Evolutionary conservation across 2,329 filamentous ascomycete genomes (phyloP).

Genomic region (Neonectria ditissima): DNA sequence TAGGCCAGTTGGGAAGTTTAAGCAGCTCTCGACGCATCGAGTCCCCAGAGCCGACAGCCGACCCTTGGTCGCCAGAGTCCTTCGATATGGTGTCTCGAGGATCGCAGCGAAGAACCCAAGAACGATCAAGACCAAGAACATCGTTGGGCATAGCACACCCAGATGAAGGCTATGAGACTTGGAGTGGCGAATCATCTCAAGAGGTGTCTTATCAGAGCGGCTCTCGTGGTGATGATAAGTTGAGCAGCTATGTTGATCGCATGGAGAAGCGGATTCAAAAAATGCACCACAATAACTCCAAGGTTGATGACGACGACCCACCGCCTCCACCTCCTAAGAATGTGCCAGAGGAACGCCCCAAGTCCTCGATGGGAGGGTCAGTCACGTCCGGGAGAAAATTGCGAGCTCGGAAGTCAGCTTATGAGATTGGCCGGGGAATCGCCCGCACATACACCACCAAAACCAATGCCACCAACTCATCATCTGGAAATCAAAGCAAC

Average conservation of each 20-base stretch:
- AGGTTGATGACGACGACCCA: slow-evolving; percentile 59
- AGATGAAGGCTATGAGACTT: slow-evolving; percentile 72
- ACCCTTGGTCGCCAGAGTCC: slow-evolving; percentile 92
- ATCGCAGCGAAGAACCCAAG: slow-evolving; percentile 43
- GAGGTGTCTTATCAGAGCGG: slow-evolving; percentile 57
- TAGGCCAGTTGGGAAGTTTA: slow-evolving; percentile 77
- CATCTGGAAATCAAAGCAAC: slow-evolving; percentile 76
- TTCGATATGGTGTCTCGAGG: slow-evolving; percentile 69
- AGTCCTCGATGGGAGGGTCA: slow-evolving; percentile 66
- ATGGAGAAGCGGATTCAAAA: slow-evolving; percentile 87
- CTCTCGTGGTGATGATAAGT: slow-evolving; percentile 65
- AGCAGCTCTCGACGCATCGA: slow-evolving; percentile 67
- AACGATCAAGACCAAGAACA: slow-evolving; percentile 69
- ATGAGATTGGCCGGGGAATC: slow-evolving; percentile 78
- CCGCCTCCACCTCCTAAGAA: slow-evolving; percentile 71
- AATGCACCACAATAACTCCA: slow-evolving; percentile 72
- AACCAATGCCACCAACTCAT: slow-evolving; percentile 84
- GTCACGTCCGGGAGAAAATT: slow-evolving; percentile 60
- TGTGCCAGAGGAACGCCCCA: slow-evolving; percentile 64
- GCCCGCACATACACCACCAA: slow-evolving; percentile 89
- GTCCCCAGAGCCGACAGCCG: slow-evolving; percentile 67
- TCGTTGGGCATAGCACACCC: slow-evolving; percentile 76
- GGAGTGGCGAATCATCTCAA: slow-evolving; percentile 66
- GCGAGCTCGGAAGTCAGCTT: slow-evolving; percentile 78
- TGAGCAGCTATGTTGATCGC: slow-evolving; percentile 88